phyloP scores from a whole-genome alignment of 345 rosid species.

The Luvunga scandens region DNA sequence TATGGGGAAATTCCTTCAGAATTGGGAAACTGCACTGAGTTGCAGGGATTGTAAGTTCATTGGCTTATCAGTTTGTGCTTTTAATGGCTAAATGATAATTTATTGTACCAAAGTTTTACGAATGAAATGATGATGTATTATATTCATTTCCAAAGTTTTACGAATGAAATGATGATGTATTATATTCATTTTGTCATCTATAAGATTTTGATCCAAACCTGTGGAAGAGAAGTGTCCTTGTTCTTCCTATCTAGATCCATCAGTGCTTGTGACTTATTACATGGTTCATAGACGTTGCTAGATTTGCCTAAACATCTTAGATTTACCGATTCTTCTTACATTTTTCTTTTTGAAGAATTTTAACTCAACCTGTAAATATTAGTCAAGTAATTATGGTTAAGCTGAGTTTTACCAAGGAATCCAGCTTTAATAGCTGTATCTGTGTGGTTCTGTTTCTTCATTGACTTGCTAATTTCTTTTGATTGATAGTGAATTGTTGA shows the following conservation, averaged over 20 bases:
- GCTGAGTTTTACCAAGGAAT: not conserved
- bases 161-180: not conserved
- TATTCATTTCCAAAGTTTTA: too few relatives aligned
- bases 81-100: not conserved
- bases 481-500: not conserved
- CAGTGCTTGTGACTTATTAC: not conserved
- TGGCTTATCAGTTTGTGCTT: not conserved
- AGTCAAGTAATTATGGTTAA: not conserved
- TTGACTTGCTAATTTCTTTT: not conserved
- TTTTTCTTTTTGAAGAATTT: not conserved
- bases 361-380: not conserved
- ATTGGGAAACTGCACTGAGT: constrained; percentile 80
- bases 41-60: constrained; percentile 67
- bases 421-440: not conserved
- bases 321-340: not conserved
- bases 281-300: not conserved
- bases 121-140: too few relatives aligned
- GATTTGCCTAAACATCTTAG: not conserved
- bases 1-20: constrained; percentile 86
- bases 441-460: not conserved
- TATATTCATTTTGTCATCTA: not conserved
- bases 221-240: not conserved
- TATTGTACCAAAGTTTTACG: not conserved
- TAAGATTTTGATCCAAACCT: not conserved
- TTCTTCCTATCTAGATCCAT: not conserved